phyloP scores from a whole-genome alignment of 2,329 filamentous ascomycete species.

The Colletotrichum horii region DNA sequence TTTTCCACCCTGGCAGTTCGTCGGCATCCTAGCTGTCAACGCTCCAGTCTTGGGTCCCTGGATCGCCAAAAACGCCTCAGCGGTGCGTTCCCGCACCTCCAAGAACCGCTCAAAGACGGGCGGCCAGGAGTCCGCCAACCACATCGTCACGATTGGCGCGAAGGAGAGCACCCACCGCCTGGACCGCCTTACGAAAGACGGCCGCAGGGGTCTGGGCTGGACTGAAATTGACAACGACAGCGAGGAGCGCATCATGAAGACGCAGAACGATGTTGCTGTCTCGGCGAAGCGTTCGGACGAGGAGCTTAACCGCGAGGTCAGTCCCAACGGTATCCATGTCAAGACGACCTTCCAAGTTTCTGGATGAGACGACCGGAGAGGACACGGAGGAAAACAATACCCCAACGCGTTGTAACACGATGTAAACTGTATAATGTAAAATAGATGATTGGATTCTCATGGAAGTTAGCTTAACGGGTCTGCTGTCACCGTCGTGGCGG shows the following conservation, averaged over 20 bases:
- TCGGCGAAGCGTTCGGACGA: constrained; percentile 8
- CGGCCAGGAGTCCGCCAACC: constrained; percentile 8
- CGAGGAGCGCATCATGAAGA: constrained; percentile 24
- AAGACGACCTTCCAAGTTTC: constrained; percentile 1
- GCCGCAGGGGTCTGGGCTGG: constrained; percentile 23
- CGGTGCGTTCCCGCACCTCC: constrained; percentile 17
- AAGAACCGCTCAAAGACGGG: neutral
- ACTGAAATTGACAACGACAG: constrained; percentile 25
- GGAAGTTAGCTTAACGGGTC: neutral
- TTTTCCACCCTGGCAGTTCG: constrained; percentile 21
- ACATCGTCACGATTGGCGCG: constrained; percentile 26
- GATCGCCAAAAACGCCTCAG: constrained; percentile 23
- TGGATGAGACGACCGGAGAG: neutral
- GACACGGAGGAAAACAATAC: too few relatives aligned
- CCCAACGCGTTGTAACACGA: neutral
- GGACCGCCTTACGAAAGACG: constrained; percentile 21
- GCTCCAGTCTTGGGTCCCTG: constrained; percentile 28
- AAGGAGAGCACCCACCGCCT: constrained; percentile 17
- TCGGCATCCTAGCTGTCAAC: constrained; percentile 28
- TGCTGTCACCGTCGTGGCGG: neutral
- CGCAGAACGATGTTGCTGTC: neutral
- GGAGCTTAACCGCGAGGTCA: neutral
- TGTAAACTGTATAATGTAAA: neutral
- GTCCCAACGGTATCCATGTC: neutral
- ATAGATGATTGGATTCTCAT: neutral